phyloP scores from a whole-genome alignment of 495 filamentous ascomycete genomes.

The Schizothecium vesticola region DNA sequence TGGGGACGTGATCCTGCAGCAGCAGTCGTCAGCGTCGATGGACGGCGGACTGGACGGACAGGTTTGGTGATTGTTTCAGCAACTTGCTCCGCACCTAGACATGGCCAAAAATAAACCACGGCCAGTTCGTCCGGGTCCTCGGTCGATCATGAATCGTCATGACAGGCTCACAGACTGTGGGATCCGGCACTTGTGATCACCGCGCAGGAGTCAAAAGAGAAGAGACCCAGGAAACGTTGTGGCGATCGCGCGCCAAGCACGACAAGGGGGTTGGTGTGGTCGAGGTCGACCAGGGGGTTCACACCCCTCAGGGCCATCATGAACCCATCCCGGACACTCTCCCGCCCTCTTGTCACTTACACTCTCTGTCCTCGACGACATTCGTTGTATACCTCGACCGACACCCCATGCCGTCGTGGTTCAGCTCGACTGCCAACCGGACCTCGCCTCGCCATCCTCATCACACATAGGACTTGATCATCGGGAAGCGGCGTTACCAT shows the following conservation, averaged over 20 bases:
- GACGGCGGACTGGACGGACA: not conserved
- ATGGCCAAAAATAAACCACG: not conserved
- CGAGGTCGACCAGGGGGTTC: not conserved
- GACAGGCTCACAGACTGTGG: not conserved
- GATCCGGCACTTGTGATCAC: not conserved
- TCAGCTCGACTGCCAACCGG: not conserved
- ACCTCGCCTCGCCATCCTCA: not conserved
- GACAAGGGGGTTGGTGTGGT: not conserved
- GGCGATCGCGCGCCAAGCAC: not conserved
- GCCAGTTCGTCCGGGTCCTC: not conserved
- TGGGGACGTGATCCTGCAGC: not conserved
- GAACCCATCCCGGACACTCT: not conserved
- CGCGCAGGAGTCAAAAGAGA: not conserved
- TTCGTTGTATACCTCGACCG: not conserved
- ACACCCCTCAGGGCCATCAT: not conserved
- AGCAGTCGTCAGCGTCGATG: not conserved
- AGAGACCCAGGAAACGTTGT: not conserved
- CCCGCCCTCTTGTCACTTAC: not conserved
- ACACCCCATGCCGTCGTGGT: not conserved
- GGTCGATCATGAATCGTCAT: not conserved
- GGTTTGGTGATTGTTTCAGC: not conserved
- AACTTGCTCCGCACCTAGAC: not conserved
- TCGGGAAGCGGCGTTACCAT: constrained; percentile 31
- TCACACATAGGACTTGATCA: not conserved
- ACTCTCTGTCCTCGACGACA: not conserved